Conservation (phyloP, 2,329 filamentous ascomycete species). For the Aureobasidium vineae region DNA sequence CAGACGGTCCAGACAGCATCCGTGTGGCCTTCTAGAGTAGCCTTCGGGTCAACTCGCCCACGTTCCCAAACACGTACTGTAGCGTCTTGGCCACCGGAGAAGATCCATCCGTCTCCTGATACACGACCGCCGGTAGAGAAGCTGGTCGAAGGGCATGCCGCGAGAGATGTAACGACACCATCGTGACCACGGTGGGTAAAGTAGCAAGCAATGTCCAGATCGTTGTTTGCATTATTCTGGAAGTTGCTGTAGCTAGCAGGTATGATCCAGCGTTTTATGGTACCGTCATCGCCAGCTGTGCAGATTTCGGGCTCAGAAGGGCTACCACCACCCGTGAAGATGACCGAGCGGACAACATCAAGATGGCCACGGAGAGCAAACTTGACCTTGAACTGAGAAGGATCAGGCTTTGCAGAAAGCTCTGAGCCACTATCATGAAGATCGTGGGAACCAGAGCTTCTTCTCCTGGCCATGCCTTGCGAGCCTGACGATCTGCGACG, state of each 20-base stretch:
- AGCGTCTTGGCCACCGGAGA: conserved; percentile 92
- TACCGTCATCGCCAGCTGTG: conserved; percentile 91
- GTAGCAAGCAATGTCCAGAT: conserved; percentile 87
- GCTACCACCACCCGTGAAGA: conserved; percentile 94
- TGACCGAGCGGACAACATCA: conserved; percentile 88
- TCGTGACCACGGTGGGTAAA: conserved; percentile 94
- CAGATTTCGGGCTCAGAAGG: conserved; percentile 96
- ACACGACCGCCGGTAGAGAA: conserved; percentile 87
- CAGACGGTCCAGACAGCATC: conserved; percentile 96
- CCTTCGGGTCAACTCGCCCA: conserved; percentile 90
- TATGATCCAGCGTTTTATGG: conserved; percentile 96
- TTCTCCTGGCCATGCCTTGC: conserved; percentile 60
- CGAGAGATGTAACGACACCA: conserved; percentile 83
- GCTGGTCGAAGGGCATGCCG: conserved; percentile 83
- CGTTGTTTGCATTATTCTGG: conserved; percentile 59
- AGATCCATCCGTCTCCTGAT: conserved; percentile 95
- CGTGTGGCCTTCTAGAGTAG: conserved; percentile 87
- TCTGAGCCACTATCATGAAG: conserved; percentile 48
- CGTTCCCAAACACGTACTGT: conserved; percentile 95
- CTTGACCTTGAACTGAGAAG: conserved; percentile 81
- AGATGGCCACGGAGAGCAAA: conserved; percentile 91
- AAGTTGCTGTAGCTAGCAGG: conserved; percentile 71
- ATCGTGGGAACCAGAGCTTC: conserved; percentile 64
- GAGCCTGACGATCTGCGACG: conserved; percentile 73
- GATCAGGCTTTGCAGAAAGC: conserved; percentile 58